Conservation (phyloP, 306 rosid species). For the Prunus salicina region DNA sequence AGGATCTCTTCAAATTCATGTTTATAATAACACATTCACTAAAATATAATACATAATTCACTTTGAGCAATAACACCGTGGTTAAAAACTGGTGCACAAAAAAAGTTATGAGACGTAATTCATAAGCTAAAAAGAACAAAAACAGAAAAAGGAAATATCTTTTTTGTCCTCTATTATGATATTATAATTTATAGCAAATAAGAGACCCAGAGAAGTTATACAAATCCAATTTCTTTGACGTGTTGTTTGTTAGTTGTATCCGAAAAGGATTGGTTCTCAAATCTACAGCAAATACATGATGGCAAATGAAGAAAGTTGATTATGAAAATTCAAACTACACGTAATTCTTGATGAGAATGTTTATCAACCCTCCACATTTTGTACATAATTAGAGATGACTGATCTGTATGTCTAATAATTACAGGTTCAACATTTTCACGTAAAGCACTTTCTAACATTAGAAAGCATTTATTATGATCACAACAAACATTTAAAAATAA, state of each 20-base stretch:
- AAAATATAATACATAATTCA: too few species aligned
- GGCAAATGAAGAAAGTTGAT: background rate
- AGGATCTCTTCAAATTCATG: too few species aligned
- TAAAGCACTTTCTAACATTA: background rate
- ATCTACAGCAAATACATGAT: background rate
- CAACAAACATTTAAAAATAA: background rate
- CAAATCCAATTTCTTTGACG: background rate
- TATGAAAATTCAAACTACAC: background rate
- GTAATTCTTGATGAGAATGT: background rate
- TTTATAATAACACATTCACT: too few species aligned
- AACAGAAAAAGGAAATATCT: too few species aligned
- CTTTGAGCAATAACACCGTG: too few species aligned
- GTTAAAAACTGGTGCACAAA: too few species aligned
- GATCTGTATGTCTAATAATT: background rate
- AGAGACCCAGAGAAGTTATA: background rate
- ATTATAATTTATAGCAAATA: background rate
- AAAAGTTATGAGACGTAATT: too few species aligned
- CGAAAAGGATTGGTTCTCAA: background rate
- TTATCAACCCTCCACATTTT: background rate
- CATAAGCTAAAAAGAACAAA: too few species aligned
- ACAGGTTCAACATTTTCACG: background rate
- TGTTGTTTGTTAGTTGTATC: background rate
- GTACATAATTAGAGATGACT: background rate
- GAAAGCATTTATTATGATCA: background rate
- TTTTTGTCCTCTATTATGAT: too few species aligned